Evolutionary conservation across 73 alveolate genomes (phyloP), one percentile per base, ranked within the genome.

Genomic region (Paramecium caudatum): DNA sequence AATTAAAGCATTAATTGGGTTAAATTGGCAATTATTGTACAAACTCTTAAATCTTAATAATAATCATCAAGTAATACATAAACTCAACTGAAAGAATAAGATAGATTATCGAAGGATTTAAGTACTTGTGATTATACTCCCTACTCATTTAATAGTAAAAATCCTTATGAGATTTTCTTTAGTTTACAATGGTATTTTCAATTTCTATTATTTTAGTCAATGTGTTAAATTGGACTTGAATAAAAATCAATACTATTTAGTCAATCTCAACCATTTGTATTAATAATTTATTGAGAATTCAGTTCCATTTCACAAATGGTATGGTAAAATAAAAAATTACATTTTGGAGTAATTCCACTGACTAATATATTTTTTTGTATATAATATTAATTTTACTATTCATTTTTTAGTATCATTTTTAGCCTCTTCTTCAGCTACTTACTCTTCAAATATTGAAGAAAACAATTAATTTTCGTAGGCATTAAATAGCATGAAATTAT

Each of bases 1-100:
- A 55, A 55, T 55, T 21, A 55, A 25, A 55, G 78, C 37, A 55
- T 55, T 7, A 55, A 55, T 21, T 55, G 78, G 78, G 78, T 55
- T 5, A 55, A 55, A 9, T 55, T 55, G 19, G 78, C 78, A 8
- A 55, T 41, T 0, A 55, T 55, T 55, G 78, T 23, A 9, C 30
- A 55, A 55, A 55, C 78, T 55, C 19, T 25, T 9, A 25, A 0
- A 55, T 55, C 78, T 16, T 16, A 25, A 55, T 55, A 16, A 23
- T 55, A 23, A 23, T 34, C 23, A 55, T 55, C 37, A 17, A 19
- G 7, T 3, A 8, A 15, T 19, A 55, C 9, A 21, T 5, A 19
- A 21, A 13, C 19, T 19, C 1, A n/a, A n/a, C n/a, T n/a, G n/a
- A n/a, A n/a, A n/a, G n/a, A n/a, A n/a, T n/a, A 55, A 55, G 30